Evolutionary conservation across 2,329 filamentous ascomycete species (phyloP).

Genomic region (Aspergillus niger): DNA sequence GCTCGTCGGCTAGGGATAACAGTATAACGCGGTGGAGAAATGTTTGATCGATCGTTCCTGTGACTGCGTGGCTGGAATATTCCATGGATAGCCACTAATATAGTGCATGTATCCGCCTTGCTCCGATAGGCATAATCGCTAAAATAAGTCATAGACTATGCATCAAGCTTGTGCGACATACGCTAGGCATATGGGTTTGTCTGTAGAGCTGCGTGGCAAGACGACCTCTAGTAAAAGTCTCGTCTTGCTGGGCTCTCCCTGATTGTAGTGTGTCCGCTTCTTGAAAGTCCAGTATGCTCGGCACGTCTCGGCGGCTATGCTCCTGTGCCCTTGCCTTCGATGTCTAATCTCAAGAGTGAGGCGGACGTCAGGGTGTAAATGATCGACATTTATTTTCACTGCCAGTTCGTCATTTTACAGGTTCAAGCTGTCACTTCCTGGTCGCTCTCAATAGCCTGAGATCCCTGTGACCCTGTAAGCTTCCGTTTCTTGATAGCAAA

Average conservation of each 20-base stretch:
- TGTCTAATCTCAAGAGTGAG: neutral
- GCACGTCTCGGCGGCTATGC: no score
- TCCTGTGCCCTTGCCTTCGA: neutral
- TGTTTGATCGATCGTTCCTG: neutral
- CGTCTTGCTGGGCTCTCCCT: no score
- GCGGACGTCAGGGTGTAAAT: neutral
- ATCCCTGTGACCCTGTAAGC: neutral
- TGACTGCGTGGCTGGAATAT: neutral
- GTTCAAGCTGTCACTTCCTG: neutral
- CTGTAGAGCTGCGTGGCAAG: neutral
- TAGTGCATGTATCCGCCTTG: neutral
- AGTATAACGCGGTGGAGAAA: neutral
- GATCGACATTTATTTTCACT: neutral
- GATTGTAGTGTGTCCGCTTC: neutral
- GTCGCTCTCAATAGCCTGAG: neutral
- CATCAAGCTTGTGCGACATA: neutral
- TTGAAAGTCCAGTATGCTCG: neutral
- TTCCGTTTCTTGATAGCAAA: neutral
- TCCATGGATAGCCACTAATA: neutral
- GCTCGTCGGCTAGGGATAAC: neutral
- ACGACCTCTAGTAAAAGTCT: no score
- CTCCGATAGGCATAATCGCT: neutral
- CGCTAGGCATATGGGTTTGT: neutral
- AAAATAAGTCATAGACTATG: neutral
- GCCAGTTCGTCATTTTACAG: neutral